Evolutionary conservation across 108 stramenopile genomes (phyloP), one percentile per base, ranked within the genome.

Genomic region (Cyclotella kingstonii): DNA sequence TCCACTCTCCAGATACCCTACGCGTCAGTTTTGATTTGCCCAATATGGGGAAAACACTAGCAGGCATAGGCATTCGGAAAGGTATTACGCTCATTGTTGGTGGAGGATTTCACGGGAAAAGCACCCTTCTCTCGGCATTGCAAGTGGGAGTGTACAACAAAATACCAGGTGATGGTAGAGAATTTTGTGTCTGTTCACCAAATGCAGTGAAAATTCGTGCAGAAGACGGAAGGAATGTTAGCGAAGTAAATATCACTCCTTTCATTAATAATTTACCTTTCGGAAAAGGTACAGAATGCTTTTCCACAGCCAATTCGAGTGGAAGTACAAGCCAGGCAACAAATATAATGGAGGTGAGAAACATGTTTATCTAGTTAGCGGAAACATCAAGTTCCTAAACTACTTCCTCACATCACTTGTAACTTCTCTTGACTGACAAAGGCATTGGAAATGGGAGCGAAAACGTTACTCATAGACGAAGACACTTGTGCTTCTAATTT

Each of bases 81-180:
- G 97, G 97, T 4, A 85, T 98, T 33, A 92, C 95, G 2, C 81
- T 97, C 19, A 95, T 98, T 61, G 94, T 93, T 53, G 97, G 97
- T 6, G 97, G 97, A n/a, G 97, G 97, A 15, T 98, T 96, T 77
- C 97, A 98, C 70, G 97, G 97, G 42, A 98, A 98, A 78, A 90
- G 88, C 39, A 98, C 97, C 0, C 67, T 94, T 0, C 76, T 96
- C 6, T 73, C 85, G 40, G 95, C 96, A 11, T 65, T 98, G 12
- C 90, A 97, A 71, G 69, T 91, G 10, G 97, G 96, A 25, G 78
- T 93, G 38, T 97, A 96, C 73, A 85, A 91, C 61, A 96, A 98
- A 64, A 76, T 98, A 31, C 95, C 95, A 0, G 96, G 95, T 9
- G 97, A 98, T 60, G 97, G 97, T 1, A 79, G 97, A 45, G 97